Evolutionary conservation across 192 early-diverging fungal genomes (phyloP).

Genomic region (Physocladia obscura): DNA sequence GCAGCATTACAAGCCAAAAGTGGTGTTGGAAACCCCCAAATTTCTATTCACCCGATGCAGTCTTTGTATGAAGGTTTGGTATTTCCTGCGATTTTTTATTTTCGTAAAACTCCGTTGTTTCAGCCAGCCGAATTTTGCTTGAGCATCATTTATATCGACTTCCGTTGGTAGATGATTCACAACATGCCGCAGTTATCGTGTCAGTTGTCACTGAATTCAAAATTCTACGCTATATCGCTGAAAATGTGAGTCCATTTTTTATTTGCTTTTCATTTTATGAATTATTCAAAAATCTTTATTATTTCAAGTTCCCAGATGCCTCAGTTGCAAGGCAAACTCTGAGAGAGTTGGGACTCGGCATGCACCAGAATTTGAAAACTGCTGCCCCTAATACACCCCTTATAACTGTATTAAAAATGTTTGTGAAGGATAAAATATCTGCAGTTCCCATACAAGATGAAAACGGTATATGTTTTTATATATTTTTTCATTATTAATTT

Average conservation of each 20-base stretch:
- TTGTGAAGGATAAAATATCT: conserved; percentile 86
- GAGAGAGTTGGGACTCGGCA: conserved; percentile 82
- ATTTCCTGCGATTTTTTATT: conserved; percentile 8
- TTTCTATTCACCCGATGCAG: conserved; percentile 81
- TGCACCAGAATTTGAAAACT: conserved; percentile 78
- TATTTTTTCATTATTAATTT: neutral
- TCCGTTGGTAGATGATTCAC: conserved; percentile 77
- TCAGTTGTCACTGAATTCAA: conserved; percentile 87
- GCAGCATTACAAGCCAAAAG: conserved; percentile 15
- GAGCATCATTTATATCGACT: conserved; percentile 84
- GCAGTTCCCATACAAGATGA: conserved; percentile 93
- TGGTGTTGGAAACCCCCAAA: conserved; percentile 35
- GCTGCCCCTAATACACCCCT: conserved; percentile 78
- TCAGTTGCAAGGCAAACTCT: conserved; percentile 46
- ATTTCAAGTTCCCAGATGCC: conserved; percentile 23
- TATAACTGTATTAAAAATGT: conserved; percentile 87
- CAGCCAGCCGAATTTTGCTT: conserved; percentile 72
- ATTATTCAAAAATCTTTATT: neutral
- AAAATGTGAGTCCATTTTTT: conserved; percentile 60
- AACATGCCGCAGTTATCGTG: conserved; percentile 83
- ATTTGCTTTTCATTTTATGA: neutral
- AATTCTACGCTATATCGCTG: conserved; percentile 84
- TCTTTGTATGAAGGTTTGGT: conserved; percentile 72
- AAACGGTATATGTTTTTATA: conserved; percentile 44
- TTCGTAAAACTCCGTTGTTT: neutral